A percentile compares a stretch with the other conserved stretches of the same genome.
phyloP scores from a whole-genome alignment of 2,329 filamentous ascomycete species.

The Aspergillus bombycis region DNA sequence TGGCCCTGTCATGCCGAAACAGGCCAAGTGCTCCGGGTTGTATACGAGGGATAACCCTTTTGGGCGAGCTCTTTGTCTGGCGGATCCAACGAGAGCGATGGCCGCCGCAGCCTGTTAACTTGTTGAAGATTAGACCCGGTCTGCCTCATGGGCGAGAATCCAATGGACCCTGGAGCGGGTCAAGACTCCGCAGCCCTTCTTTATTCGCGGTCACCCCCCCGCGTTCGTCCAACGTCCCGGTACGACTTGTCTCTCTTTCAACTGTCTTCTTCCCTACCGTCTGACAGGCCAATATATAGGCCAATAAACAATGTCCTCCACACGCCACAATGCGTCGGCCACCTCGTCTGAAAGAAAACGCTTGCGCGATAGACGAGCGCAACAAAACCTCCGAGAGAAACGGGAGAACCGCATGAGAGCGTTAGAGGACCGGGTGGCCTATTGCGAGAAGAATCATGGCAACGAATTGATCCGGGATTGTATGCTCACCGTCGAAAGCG shows the following conservation, averaged over 20 bases:
- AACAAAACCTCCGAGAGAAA: conserved; percentile 11
- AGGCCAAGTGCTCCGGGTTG: not conserved
- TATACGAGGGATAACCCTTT: not conserved
- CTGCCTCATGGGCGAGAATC: not conserved
- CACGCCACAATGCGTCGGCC: conserved; percentile 2
- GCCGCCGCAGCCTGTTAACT: not conserved
- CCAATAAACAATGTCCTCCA: not conserved
- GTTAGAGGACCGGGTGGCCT: conserved; percentile 5
- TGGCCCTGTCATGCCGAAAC: not conserved
- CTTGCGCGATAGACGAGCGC: conserved; percentile 14
- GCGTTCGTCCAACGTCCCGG: not conserved
- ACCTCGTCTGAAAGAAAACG: conserved; percentile 13
- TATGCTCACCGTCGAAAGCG: not conserved
- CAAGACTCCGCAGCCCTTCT: not conserved
- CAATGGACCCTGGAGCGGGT: not conserved
- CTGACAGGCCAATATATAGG: not conserved
- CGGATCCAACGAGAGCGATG: not conserved
- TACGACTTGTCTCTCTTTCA: not conserved
- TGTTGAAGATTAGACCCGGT: not conserved
- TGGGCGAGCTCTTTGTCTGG: not conserved
- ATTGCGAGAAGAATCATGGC: conserved; percentile 5
- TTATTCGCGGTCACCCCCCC: not conserved
- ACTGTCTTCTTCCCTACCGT: not conserved
- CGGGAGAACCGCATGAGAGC: conserved; percentile 8
- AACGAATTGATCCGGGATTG: not conserved